These are phyloP conservation scores for Rauvolfia tetraphylla DNA, from an alignment of 257 asterid species.

Conservation along the genomic window DNA sequence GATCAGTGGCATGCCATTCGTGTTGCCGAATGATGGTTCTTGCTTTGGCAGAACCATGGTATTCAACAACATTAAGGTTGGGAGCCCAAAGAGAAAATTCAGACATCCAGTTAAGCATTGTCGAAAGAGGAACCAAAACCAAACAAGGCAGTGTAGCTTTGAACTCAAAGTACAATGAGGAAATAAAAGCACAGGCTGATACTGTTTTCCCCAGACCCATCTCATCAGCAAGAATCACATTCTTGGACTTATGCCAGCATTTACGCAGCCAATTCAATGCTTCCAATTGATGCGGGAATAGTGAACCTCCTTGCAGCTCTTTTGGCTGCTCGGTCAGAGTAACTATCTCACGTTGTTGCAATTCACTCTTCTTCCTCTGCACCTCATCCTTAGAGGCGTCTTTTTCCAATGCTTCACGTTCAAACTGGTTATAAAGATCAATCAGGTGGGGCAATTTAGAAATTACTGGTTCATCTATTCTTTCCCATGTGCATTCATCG, in stretches of 20 bases:
- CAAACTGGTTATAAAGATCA: constrained; percentile 66
- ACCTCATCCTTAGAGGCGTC: constrained; percentile 42
- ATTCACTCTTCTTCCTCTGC: constrained; percentile 31
- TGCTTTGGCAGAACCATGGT: constrained; percentile 86
- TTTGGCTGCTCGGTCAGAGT: constrained; percentile 87
- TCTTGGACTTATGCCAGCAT: constrained; percentile 87
- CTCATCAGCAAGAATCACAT: constrained; percentile 98
- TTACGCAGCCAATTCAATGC: constrained; percentile 97
- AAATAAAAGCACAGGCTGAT: constrained; percentile 91
- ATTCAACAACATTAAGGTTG: constrained; percentile 84
- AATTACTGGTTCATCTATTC: constrained; percentile 65
- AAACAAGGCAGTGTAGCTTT: constrained; percentile 78
- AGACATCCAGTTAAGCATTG: constrained; percentile 99
- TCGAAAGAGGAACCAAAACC: constrained; percentile 95
- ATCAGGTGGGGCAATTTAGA: constrained; percentile 55
- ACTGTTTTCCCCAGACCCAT: constrained; percentile 99
- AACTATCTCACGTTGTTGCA: constrained; percentile 50
- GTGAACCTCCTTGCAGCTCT: constrained; percentile 75
- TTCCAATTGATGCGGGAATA: constrained; percentile 97
- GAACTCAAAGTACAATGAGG: constrained; percentile 78
- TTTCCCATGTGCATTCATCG: constrained; percentile 99
- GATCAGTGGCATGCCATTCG: constrained; percentile 82
- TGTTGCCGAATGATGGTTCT: constrained; percentile 79
- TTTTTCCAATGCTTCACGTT: constrained; percentile 57
- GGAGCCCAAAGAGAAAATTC: constrained; percentile 97